Conservation (phyloP, 2,329 filamentous ascomycete species). For the Escovopsis sp. region DNA sequence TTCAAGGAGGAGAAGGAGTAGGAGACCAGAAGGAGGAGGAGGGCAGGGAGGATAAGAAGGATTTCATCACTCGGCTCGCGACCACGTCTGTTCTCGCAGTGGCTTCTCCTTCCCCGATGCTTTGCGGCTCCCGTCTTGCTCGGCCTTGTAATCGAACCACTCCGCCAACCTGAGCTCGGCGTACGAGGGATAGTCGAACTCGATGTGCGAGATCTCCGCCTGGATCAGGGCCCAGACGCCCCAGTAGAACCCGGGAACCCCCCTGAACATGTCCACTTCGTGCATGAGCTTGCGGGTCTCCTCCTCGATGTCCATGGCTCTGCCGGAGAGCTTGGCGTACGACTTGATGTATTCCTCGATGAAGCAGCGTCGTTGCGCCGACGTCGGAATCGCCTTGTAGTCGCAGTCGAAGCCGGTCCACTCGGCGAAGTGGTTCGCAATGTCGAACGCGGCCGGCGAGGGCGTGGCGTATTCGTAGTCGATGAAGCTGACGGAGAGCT, state of each 20-base stretch:
- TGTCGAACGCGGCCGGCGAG: conserved; percentile 86
- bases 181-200: conserved; percentile 92
- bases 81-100: conserved; percentile 69
- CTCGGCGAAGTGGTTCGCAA: conserved; percentile 96
- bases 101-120: conserved; percentile 44
- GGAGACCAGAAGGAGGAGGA: too few species aligned
- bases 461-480: conserved; percentile 98
- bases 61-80: conserved; percentile 14
- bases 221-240: conserved; percentile 95
- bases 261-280: conserved; percentile 78
- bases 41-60: too few species aligned
- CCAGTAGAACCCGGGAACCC: conserved; percentile 80
- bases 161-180: conserved; percentile 76
- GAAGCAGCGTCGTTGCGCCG: conserved; percentile 62
- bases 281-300: conserved; percentile 56
- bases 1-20: too few species aligned
- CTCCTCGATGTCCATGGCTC: conserved; percentile 35
- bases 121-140: conserved; percentile 47
- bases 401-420: conserved; percentile 98
- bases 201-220: conserved; percentile 82
- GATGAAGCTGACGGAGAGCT: conserved; percentile 55
- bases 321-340: conserved; percentile 43
- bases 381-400: conserved; percentile 66
- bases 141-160: conserved; percentile 83
- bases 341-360: conserved; percentile 67